Conservation (phyloP, 2,329 filamentous ascomycete species). For the Diaporthe vexans region DNA sequence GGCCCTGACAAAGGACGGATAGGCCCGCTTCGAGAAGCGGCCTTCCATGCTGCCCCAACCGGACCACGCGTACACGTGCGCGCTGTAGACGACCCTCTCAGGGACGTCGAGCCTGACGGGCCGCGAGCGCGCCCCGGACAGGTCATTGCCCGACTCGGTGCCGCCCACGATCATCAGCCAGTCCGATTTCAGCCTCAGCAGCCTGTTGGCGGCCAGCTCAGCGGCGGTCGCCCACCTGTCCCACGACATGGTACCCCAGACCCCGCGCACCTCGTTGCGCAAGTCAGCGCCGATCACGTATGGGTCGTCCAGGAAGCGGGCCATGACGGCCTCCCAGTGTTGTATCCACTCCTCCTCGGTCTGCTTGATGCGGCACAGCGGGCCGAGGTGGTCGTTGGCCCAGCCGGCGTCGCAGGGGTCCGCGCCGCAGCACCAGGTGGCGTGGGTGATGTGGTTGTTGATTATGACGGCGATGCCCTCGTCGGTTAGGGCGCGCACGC, state of each 20-base stretch:
- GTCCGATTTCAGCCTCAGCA: constrained; percentile 70
- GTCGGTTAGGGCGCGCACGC: constrained; percentile 70
- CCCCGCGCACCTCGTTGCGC: constrained; percentile 77
- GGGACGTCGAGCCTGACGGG: constrained; percentile 70
- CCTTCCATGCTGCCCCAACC: constrained; percentile 75
- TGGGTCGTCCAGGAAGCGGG: constrained; percentile 68
- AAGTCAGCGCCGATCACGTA: constrained; percentile 76
- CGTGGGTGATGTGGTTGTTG: constrained; percentile 79
- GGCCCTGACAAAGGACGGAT: constrained; percentile 71
- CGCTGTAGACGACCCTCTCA: constrained; percentile 74
- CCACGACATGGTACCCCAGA: constrained; percentile 80
- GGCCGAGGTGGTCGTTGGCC: constrained; percentile 74
- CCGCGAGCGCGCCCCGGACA: constrained; percentile 66
- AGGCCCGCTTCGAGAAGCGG: constrained; percentile 71
- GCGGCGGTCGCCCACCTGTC: constrained; percentile 73
- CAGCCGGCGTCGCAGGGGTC: constrained; percentile 77
- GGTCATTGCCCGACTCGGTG: constrained; percentile 76
- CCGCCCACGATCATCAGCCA: constrained; percentile 80
- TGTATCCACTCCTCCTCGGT: constrained; percentile 76
- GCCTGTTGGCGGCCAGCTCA: constrained; percentile 72
- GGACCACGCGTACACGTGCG: constrained; percentile 79
- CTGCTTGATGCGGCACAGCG: constrained; percentile 72
- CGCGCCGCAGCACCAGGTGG: constrained; percentile 78
- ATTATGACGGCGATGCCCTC: constrained; percentile 75
- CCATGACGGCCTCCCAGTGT: constrained; percentile 77